Evolutionary conservation across 768 basidiomycete species (phyloP).

Genomic region (Gloeostereum incarnatum): DNA sequence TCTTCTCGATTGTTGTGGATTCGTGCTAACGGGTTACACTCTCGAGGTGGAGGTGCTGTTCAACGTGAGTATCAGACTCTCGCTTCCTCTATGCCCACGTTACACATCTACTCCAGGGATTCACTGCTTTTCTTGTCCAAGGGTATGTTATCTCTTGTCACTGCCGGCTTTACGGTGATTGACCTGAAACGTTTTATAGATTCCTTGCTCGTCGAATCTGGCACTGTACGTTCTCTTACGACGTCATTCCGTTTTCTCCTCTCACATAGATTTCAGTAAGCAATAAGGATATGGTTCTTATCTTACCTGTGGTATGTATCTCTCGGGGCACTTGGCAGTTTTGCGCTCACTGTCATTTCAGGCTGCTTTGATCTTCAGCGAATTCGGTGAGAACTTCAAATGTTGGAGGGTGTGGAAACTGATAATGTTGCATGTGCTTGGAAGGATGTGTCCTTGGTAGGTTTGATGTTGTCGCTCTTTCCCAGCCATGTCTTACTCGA

Average conservation of each 20-base stretch:
- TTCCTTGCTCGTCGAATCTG: conserved; percentile 44
- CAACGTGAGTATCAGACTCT: conserved; percentile 22
- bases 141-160: conserved; percentile 19
- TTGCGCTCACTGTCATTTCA: not conserved
- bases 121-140: conserved; percentile 45
- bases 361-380: too few relatives aligned
- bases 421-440: too few relatives aligned
- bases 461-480: not conserved
- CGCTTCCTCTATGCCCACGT: conserved; percentile 5
- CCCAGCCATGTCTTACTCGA: too few relatives aligned
- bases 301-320: not conserved
- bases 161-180: not conserved
- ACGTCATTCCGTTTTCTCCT: conserved; percentile 4
- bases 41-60: conserved; percentile 35
- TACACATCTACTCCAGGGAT: conserved; percentile 23
- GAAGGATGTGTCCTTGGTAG: not conserved
- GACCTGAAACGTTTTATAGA: conserved; percentile 16
- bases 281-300: not conserved
- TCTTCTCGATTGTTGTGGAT: too few relatives aligned
- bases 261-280: conserved; percentile 19
- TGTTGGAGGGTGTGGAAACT: too few relatives aligned
- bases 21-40: not conserved
- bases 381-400: too few relatives aligned
- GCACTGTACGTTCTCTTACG: conserved; percentile 17
- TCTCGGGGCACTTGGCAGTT: not conserved